Percentiles rank a stretch among this genome's conserved stretches.
Evolutionary conservation across 2,329 filamentous ascomycete genomes (phyloP).

Genomic region (Curvularia hawaiiensis): DNA sequence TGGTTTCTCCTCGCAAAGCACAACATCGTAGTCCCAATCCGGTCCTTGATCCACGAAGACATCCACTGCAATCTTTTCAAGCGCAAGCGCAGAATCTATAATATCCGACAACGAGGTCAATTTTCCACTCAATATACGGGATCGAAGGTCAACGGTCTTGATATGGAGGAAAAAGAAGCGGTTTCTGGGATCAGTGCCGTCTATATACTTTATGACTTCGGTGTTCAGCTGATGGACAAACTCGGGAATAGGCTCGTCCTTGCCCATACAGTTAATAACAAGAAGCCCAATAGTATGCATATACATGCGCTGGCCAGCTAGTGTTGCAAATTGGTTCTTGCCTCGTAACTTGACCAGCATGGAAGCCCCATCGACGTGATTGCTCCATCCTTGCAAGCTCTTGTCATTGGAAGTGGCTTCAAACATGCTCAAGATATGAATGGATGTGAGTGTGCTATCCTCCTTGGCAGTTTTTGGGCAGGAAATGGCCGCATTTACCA

Average conservation of each 20-base stretch:
- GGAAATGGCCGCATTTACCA: slow-evolving; percentile 40
- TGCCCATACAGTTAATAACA: slow-evolving; percentile 38
- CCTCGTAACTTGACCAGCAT: slow-evolving; percentile 43
- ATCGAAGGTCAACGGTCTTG: slow-evolving; percentile 34
- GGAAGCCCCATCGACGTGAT: slow-evolving; percentile 45
- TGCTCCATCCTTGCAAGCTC: slow-evolving; percentile 39
- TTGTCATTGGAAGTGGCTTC: slow-evolving; percentile 42
- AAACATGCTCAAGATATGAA: slow-evolving; percentile 36
- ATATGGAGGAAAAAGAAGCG: slow-evolving; percentile 40
- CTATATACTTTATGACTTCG: slow-evolving; percentile 28
- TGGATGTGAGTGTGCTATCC: slow-evolving; percentile 41
- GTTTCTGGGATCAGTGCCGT: slow-evolving; percentile 29
- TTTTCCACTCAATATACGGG: slow-evolving; percentile 26
- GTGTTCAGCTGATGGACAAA: slow-evolving; percentile 34
- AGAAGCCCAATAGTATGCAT: slow-evolving; percentile 35
- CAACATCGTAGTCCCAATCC: slow-evolving; percentile 35
- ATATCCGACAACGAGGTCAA: slow-evolving; percentile 27
- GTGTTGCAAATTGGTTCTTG: slow-evolving; percentile 32
- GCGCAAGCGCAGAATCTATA: slow-evolving; percentile 31
- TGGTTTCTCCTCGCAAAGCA: slow-evolving; percentile 11
- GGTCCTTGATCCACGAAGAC: slow-evolving; percentile 26
- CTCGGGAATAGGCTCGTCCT: slow-evolving; percentile 27
- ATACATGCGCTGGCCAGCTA: slow-evolving; percentile 41
- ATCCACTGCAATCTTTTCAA: slow-evolving; percentile 26
- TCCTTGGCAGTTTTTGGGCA: slow-evolving; percentile 33